Conservation (phyloP, 148 eudicot species). For the Silene conica region DNA sequence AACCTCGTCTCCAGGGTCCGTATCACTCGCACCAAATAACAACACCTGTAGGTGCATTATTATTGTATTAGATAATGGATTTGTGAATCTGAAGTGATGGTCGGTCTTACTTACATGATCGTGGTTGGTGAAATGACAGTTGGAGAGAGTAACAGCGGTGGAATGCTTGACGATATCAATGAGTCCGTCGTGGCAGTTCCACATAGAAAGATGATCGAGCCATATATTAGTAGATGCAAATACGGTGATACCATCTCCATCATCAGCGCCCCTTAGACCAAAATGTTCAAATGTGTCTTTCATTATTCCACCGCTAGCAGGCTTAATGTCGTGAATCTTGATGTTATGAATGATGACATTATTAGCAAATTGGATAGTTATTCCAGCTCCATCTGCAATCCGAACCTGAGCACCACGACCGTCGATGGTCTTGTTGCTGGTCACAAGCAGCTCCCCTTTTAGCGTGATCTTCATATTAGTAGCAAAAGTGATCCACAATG, state of each 20-base stretch:
- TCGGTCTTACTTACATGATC: no score
- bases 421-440: constrained; percentile 78
- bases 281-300: constrained; percentile 40
- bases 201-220: constrained; percentile 78
- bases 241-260: constrained; percentile 67
- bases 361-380: constrained; percentile 46
- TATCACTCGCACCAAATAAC: constrained; percentile 40
- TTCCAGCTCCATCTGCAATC: constrained; percentile 62
- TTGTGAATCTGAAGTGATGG: no score
- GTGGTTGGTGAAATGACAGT: constrained; percentile 62
- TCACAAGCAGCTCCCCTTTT: constrained; percentile 51
- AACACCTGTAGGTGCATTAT: constrained; percentile 30
- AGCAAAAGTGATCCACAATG: constrained; percentile 68
- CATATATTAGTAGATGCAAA: constrained; percentile 54
- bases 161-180: constrained; percentile 60
- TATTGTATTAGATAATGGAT: neutral
- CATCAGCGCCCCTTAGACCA: constrained; percentile 43
- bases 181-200: constrained; percentile 52
- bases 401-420: constrained; percentile 58
- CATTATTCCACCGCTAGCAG: constrained; percentile 37
- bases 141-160: constrained; percentile 66
- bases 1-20: constrained; percentile 20
- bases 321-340: constrained; percentile 38
- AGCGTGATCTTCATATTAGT: constrained; percentile 51
- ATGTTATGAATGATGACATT: constrained; percentile 65